These are phyloP conservation scores for Rubia yunnanensis DNA, from an alignment of 257 asterid species.

Conservation along the genomic window DNA sequence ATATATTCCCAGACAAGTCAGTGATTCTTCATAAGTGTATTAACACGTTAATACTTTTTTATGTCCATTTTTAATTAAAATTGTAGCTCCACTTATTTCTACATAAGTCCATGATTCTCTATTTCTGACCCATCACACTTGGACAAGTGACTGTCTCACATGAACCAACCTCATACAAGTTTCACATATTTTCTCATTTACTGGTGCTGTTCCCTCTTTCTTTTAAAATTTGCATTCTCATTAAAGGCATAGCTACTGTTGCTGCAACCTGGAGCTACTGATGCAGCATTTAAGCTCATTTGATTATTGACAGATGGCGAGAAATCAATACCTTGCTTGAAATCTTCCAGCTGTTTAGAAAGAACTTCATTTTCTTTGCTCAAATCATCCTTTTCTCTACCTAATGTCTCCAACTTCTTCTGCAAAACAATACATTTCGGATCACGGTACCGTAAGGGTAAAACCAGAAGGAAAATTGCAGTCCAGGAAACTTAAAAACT, in stretches of 20 bases:
- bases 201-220: too few species aligned
- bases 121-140: too few species aligned
- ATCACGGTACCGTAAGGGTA: not conserved
- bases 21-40: too few species aligned
- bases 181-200: too few species aligned
- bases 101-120: too few species aligned
- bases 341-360: conserved; percentile 68
- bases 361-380: conserved; percentile 52
- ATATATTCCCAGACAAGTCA: too few species aligned
- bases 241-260: not conserved
- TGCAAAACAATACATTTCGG: conserved; percentile 2
- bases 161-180: too few species aligned
- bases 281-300: not conserved
- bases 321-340: conserved; percentile 37
- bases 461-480: not conserved
- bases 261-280: not conserved
- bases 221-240: too few species aligned
- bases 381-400: conserved; percentile 56
- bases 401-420: conserved; percentile 38
- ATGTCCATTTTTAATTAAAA: too few species aligned
- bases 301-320: not conserved
- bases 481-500: conserved; percentile 1
- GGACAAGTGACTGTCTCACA: too few species aligned
- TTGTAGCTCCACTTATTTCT: too few species aligned
- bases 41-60: too few species aligned